Evolutionary conservation across 192 early-diverging fungal species (phyloP), one percentile per base, ranked within the genome.

Genomic region (Chytriomyces confervae): DNA sequence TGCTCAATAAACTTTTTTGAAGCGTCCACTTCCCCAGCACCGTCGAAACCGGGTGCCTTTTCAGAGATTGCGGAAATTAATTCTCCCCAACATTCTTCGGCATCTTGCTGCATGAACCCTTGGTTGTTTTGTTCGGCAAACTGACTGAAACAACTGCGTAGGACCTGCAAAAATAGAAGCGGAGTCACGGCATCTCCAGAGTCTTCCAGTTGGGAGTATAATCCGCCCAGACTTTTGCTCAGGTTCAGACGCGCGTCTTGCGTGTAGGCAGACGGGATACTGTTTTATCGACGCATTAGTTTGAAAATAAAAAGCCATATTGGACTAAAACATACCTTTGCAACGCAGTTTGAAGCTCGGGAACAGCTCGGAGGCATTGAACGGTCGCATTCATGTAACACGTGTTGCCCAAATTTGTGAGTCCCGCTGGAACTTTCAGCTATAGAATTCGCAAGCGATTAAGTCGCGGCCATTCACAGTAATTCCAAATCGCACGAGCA

Each of bases 31-130:
- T 81, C 76, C 0, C 87, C 87, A 47, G 78, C 78, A 18, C 51
- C 20, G 10, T 67, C 76, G 27, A 86, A 69, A 6, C 88, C 88
- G 1, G 84, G 89, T 8, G 91, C 85, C 69, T 89, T 91, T 49
- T 89, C 81, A 20, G 86, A 86, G 50, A 98, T 79, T 1, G 88
- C 87, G 0, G 91, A 88, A 18, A 98, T 80, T 36, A 98, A 79
- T 80, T 96, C 88, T 77, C 91, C 92, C 96, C 95, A 98, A 83
- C 94, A 98, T 79, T 99, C 98, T 80, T 99, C 96, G 2, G 98
- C 98, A 81, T 99, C 98, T 83, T 99, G 98, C 83, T 99, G 98
- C 84, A 92, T 88, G 78, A 84, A 95, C 24, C 87, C 84, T 50
- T 86, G 84, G 53, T 81, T 81, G 57, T 94, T 92, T 75, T 84